Conservation (phyloP, 805 yeast genomes). For the Ogataea naganishii region DNA sequence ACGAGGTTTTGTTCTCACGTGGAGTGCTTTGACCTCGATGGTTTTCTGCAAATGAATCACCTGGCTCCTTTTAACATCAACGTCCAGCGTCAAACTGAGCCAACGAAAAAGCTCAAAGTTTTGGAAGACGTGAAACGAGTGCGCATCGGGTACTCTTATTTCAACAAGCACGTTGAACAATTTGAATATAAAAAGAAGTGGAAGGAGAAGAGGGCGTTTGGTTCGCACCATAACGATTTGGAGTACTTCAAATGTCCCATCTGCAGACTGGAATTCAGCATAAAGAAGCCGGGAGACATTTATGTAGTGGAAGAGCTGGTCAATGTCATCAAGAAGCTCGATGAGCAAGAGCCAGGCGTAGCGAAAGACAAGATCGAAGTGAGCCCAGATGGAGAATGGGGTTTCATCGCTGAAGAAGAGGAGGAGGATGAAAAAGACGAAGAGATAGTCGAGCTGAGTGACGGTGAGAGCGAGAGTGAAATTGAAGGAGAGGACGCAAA, state of each 20-base stretch:
- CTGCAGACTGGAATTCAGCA: constrained; percentile 25
- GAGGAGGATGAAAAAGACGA: constrained; percentile 1
- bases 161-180: constrained; percentile 11
- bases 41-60: constrained; percentile 20
- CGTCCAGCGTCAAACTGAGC: constrained; percentile 9
- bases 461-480: constrained; percentile 7
- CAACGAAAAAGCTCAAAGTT: constrained; percentile 11
- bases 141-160: not conserved
- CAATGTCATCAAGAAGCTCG: constrained; percentile 15
- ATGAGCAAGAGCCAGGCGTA: constrained; percentile 6
- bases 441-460: constrained; percentile 1
- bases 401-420: constrained; percentile 5
- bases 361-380: constrained; percentile 17
- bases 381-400: constrained; percentile 19
- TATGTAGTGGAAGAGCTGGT: constrained; percentile 22
- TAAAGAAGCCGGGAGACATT: constrained; percentile 21
- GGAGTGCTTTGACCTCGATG: constrained; percentile 25
- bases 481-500: constrained; percentile 13
- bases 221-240: constrained; percentile 15
- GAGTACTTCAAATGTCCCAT: constrained; percentile 26
- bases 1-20: constrained; percentile 24
- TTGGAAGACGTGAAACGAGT: constrained; percentile 13
- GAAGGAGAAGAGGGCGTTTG: constrained; percentile 10
- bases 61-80: constrained; percentile 19
- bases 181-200: constrained; percentile 14